phyloP scores from a whole-genome alignment of 768 basidiomycete genomes.

The Leccinum sublutescens region DNA sequence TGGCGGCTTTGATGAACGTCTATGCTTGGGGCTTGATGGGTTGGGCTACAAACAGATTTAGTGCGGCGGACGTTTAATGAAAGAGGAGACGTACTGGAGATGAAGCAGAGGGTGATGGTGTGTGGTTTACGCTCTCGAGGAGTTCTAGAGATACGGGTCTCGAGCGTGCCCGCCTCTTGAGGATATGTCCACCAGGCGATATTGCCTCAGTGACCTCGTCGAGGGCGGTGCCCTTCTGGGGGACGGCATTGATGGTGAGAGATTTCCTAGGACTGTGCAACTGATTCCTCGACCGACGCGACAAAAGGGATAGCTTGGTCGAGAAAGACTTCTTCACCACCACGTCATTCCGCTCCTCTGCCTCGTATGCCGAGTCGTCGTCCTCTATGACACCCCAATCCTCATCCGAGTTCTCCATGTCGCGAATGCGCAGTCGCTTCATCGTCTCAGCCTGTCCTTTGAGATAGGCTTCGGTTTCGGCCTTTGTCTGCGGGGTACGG shows the following conservation, averaged over 20 bases:
- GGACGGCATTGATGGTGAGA: constrained; percentile 20
- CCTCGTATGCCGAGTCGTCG: constrained; percentile 54
- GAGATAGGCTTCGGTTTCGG: constrained; percentile 38
- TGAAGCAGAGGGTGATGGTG: constrained; percentile 41
- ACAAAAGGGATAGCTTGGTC: constrained; percentile 19
- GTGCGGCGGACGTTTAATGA: not conserved
- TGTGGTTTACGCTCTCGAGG: constrained; percentile 47
- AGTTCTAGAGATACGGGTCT: constrained; percentile 70
- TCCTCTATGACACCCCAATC: constrained; percentile 41
- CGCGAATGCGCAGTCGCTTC: constrained; percentile 59
- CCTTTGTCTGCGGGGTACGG: constrained; percentile 35
- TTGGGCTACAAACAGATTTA: no score
- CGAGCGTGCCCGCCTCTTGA: constrained; percentile 71
- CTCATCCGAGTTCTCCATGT: constrained; percentile 47
- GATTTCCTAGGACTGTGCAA: constrained; percentile 31
- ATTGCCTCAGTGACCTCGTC: constrained; percentile 67
- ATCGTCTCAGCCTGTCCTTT: constrained; percentile 62
- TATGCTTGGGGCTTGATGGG: no score
- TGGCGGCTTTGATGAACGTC: no score
- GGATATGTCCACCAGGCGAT: constrained; percentile 75
- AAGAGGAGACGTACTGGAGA: constrained; percentile 18
- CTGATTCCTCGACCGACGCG: constrained; percentile 30
- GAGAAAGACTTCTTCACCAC: constrained; percentile 36
- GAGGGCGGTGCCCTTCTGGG: constrained; percentile 41
- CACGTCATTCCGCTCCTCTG: constrained; percentile 39